phyloP scores from a whole-genome alignment of 352 stramenopile species.

The Saprolegnia diclina region DNA sequence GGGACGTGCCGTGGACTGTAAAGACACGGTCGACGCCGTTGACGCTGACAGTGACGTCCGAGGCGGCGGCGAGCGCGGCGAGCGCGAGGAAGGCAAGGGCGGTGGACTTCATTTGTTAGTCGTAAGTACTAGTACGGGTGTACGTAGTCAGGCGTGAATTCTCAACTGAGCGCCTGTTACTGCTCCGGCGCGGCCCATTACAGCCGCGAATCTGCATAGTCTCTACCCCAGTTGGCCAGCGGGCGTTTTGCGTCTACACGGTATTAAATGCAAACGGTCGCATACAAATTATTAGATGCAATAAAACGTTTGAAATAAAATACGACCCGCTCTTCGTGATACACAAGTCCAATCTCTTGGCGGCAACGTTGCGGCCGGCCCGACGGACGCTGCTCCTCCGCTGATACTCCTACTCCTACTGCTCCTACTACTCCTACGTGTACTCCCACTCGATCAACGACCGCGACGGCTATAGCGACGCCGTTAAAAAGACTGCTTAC shows the following conservation, averaged over 20 bases:
- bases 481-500: too few relatives aligned
- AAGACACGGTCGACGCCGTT: conserved; percentile 4
- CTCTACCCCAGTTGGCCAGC: background rate
- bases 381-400: too few relatives aligned
- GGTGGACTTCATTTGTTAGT: background rate
- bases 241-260: too few relatives aligned
- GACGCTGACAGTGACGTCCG: conserved; percentile 11
- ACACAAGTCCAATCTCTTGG: too few relatives aligned
- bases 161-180: background rate
- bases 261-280: background rate
- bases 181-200: background rate
- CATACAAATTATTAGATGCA: background rate
- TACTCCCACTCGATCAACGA: too few relatives aligned
- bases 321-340: too few relatives aligned
- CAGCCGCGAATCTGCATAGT: conserved; percentile 8
- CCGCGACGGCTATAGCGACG: too few relatives aligned
- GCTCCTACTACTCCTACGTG: too few relatives aligned
- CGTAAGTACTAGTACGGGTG: background rate
- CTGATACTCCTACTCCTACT: too few relatives aligned
- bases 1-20: background rate
- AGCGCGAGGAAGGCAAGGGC: background rate
- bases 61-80: background rate
- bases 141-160: conserved; percentile 16
- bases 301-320: too few relatives aligned
- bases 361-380: too few relatives aligned